Conservation (phyloP, 148 eudicot genomes). For the Gaultheria prostrata region DNA sequence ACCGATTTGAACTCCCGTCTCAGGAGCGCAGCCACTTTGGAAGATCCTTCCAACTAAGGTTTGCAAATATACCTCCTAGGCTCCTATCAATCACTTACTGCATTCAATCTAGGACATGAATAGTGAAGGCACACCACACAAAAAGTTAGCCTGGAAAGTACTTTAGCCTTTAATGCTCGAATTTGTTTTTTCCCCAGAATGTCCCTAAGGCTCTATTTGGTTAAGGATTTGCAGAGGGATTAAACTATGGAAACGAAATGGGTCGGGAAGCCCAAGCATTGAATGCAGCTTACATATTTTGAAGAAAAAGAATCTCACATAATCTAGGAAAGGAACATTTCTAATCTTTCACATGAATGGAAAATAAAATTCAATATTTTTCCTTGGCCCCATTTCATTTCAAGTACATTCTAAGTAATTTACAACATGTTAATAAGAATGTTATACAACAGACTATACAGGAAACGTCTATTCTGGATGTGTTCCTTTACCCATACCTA, state of each 20-base stretch:
- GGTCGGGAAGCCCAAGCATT: neutral
- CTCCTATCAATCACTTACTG: neutral
- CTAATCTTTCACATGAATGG: neutral
- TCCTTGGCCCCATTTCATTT: neutral
- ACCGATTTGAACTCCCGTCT: too few relatives aligned
- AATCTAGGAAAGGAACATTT: neutral
- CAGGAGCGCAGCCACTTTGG: too few relatives aligned
- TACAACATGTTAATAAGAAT: neutral
- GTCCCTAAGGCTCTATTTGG: neutral
- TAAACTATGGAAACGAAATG: neutral
- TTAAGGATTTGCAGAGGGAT: neutral
- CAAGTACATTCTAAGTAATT: neutral
- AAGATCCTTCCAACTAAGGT: neutral
- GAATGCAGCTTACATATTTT: neutral
- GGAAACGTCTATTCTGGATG: neutral
- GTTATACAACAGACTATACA: neutral
- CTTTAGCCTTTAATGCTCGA: neutral
- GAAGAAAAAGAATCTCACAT: neutral
- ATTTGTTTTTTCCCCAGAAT: neutral
- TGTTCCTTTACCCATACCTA: neutral
- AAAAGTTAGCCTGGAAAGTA: neutral
- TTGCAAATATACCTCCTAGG: neutral
- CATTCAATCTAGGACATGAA: neutral
- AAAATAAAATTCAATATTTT: neutral
- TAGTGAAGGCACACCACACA: neutral